These are phyloP conservation scores for Trichophyton rubrum DNA, from an alignment of 2,329 filamentous ascomycete species.

Conservation along the genomic window DNA sequence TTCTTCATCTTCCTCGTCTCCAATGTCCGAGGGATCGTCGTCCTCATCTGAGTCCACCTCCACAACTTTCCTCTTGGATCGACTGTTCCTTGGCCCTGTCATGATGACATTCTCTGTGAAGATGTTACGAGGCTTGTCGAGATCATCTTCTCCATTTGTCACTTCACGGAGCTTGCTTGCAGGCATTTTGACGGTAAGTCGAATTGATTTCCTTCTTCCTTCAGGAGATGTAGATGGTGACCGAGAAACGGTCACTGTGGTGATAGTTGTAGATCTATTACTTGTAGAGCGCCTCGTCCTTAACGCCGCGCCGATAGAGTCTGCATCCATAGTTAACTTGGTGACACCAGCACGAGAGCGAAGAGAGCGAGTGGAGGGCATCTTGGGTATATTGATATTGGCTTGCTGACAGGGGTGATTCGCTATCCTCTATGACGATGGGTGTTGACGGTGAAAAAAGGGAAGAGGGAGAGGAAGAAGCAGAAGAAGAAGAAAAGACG, in stretches of 20 bases:
- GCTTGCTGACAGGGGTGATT: not conserved
- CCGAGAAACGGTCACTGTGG: slow-evolving; percentile 27
- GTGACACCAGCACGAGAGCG: slow-evolving; percentile 24
- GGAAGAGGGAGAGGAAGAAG: not conserved
- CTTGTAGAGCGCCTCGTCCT: slow-evolving; percentile 28
- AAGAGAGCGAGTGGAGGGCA: slow-evolving; percentile 30
- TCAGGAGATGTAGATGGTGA: slow-evolving; percentile 24
- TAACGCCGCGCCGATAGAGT: slow-evolving; percentile 25
- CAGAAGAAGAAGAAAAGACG: not conserved
- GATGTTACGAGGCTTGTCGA: slow-evolving; percentile 26
- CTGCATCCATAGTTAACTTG: slow-evolving; percentile 16
- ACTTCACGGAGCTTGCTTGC: slow-evolving; percentile 39
- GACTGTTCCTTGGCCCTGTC: slow-evolving; percentile 34
- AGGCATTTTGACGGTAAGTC: slow-evolving; percentile 39
- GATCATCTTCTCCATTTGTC: slow-evolving; percentile 23
- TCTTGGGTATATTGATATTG: slow-evolving; percentile 11
- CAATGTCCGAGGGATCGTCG: slow-evolving; percentile 34
- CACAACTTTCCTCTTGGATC: slow-evolving; percentile 33
- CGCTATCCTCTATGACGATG: not conserved
- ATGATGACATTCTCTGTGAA: slow-evolving; percentile 36
- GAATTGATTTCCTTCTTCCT: slow-evolving; percentile 31
- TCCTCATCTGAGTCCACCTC: slow-evolving; percentile 35
- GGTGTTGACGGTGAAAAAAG: not conserved
- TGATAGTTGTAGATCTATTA: slow-evolving; percentile 17
- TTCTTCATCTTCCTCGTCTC: slow-evolving; percentile 33